phyloP scores from a whole-genome alignment of 148 eudicot species.

The Nyssa sinensis region DNA sequence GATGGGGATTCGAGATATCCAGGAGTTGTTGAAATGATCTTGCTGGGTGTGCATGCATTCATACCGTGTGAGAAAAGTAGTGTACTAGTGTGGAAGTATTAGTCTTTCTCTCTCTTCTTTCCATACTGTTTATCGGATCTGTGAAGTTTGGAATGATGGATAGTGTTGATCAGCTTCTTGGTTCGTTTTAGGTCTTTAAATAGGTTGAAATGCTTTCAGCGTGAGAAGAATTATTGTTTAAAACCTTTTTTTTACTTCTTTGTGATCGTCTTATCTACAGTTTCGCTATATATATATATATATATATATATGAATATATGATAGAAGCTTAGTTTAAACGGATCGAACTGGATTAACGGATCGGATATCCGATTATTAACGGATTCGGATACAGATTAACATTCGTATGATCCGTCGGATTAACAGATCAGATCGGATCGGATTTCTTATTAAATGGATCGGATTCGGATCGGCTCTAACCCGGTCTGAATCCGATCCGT shows the following conservation, averaged over 20 bases:
- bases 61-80: slow-evolving; percentile 1
- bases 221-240: not conserved
- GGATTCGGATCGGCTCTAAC: too few species aligned
- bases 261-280: not conserved
- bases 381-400: too few species aligned
- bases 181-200: slow-evolving; percentile 2
- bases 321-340: not conserved
- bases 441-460: too few species aligned
- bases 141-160: not conserved
- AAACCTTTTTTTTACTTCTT: not conserved
- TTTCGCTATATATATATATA: not conserved
- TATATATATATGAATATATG: too few species aligned
- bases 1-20: not conserved
- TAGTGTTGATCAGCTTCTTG: slow-evolving; percentile 12
- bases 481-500: too few species aligned
- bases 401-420: too few species aligned
- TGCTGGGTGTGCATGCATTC: not conserved
- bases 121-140: not conserved
- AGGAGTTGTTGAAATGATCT: not conserved
- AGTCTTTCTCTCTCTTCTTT: slow-evolving; percentile 4
- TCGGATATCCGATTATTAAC: too few species aligned
- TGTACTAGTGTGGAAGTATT: slow-evolving; percentile 4
- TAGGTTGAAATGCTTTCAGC: not conserved
- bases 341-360: too few species aligned
- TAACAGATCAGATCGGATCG: too few species aligned